Evolutionary conservation across 805 yeast species (phyloP), one percentile per base, ranked within the genome.

Genomic region (Saccharomycopsis guyanensis): DNA sequence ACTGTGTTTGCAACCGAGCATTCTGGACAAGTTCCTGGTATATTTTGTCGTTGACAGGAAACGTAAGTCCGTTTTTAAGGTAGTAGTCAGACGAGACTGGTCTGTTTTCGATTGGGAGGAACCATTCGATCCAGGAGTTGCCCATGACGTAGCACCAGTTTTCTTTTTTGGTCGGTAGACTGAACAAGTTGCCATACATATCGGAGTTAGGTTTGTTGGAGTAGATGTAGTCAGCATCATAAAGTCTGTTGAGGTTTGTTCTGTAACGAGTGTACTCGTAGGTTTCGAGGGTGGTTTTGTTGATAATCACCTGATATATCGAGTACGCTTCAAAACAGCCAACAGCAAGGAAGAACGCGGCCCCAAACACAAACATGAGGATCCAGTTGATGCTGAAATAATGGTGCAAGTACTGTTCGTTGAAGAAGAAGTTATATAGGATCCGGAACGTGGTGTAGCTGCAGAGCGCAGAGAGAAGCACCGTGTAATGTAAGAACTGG

Each of bases 141-240:
- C 98, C 98, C 94, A 91, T 82, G 1, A 86, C 75, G 4, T 72
- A 66, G 16, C 58, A 52, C 85, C 88, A 80, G 60, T 93, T 93
- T 4, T 61, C 59, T 27, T 39, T 56, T 40, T 56, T 52, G 19
- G 59, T 58, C 0, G 97, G 96, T 33, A 91, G 58, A 62, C 89
- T 86, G 62, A 80, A 93, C 3, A 86, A 67, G 61, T 91, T 86
- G 1, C 82, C 87, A 4, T 71, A 53, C 5, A 66, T 61, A 42
- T 65, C 59, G 10, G 77, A 62, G 39, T 57, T 64, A 32, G 70
- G 81, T 57, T 68, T 62, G 42, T 59, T 62, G 6, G 72, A 59
- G 56, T 68, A 70, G 18, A 68, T 59, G 54, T 63, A 66, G 15
- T 61, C 55, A 23, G 56, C 49, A 25, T 59, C 64, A 47, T 66